A percentile compares a stretch with the other conserved stretches of the same genome.
These are phyloP conservation scores for Castanea sativa DNA, from an alignment of 306 rosid genomes.

Conservation along the genomic window DNA sequence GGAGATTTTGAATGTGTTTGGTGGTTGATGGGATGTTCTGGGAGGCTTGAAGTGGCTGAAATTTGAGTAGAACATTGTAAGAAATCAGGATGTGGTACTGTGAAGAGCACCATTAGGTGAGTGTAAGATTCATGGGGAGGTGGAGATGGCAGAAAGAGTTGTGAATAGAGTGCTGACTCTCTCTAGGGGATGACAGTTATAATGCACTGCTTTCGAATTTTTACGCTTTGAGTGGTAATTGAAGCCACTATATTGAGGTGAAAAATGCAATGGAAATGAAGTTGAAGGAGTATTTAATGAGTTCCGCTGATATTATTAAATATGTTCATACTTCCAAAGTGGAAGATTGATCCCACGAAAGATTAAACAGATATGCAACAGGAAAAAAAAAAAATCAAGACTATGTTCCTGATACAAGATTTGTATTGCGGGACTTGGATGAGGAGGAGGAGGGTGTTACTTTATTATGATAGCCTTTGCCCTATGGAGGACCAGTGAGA, in stretches of 20 bases:
- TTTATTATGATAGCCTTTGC: too few relatives aligned
- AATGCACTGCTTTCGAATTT: conserved; percentile 58
- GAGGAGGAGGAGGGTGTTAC: too few relatives aligned
- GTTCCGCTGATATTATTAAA: conserved; percentile 61
- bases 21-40: conserved; percentile 33
- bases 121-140: conserved; percentile 56
- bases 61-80: conserved; percentile 46
- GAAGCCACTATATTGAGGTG: conserved; percentile 63
- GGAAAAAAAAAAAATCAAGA: conserved; percentile 47
- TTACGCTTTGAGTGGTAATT: conserved; percentile 68
- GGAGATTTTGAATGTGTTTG: conserved; percentile 50
- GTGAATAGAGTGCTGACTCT: conserved; percentile 36
- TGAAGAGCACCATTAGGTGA: conserved; percentile 67
- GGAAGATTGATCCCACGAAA: conserved; percentile 65
- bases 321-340: conserved; percentile 74
- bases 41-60: conserved; percentile 68
- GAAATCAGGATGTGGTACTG: conserved; percentile 54
- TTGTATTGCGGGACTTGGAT: too few relatives aligned
- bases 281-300: conserved; percentile 58
- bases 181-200: conserved; percentile 59
- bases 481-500: too few relatives aligned
- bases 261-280: conserved; percentile 55
- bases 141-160: conserved; percentile 64
- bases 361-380: conserved; percentile 32
- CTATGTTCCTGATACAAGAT: conserved; percentile 57